phyloP scores from a whole-genome alignment of 208 protist species.

The Crithidia mellificae region DNA sequence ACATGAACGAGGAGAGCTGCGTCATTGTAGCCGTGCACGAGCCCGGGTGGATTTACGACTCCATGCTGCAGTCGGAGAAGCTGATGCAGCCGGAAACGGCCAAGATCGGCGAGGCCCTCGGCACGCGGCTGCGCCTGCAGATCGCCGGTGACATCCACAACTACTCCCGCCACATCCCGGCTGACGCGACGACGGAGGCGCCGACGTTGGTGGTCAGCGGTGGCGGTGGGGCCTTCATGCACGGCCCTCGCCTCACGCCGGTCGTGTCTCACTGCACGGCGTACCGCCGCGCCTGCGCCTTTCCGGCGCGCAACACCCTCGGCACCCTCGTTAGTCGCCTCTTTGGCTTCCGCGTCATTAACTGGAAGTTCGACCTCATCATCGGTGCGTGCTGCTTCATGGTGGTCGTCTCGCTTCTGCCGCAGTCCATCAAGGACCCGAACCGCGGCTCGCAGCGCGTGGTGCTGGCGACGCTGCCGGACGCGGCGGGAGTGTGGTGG shows the following conservation, averaged over 20 bases:
- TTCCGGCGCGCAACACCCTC: slow-evolving; percentile 57
- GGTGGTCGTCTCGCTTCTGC: slow-evolving; percentile 71
- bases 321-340: slow-evolving; percentile 55
- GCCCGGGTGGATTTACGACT: slow-evolving; percentile 80
- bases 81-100: slow-evolving; percentile 54
- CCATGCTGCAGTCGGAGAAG: slow-evolving; percentile 32
- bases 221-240: slow-evolving; percentile 80
- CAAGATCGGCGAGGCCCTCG: slow-evolving; percentile 48
- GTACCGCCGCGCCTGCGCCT: slow-evolving; percentile 59
- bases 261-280: slow-evolving; percentile 56
- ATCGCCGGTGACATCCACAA: slow-evolving; percentile 81
- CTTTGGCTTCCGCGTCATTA: slow-evolving; percentile 72
- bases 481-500: slow-evolving; percentile 29
- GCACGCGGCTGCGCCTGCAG: slow-evolving; percentile 56
- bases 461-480: slow-evolving; percentile 25
- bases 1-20: slow-evolving; percentile 61
- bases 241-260: slow-evolving; percentile 46
- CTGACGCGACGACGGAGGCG: slow-evolving; percentile 48
- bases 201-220: slow-evolving; percentile 71
- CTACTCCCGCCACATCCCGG: slow-evolving; percentile 78
- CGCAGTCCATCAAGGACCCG: slow-evolving; percentile 33
- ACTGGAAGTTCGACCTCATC: slow-evolving; percentile 89
- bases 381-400: slow-evolving; percentile 63
- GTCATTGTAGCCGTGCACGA: slow-evolving; percentile 67
- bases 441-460: background rate